phyloP scores from a whole-genome alignment of 2,329 filamentous ascomycete genomes.

The Orbilia brochopaga region DNA sequence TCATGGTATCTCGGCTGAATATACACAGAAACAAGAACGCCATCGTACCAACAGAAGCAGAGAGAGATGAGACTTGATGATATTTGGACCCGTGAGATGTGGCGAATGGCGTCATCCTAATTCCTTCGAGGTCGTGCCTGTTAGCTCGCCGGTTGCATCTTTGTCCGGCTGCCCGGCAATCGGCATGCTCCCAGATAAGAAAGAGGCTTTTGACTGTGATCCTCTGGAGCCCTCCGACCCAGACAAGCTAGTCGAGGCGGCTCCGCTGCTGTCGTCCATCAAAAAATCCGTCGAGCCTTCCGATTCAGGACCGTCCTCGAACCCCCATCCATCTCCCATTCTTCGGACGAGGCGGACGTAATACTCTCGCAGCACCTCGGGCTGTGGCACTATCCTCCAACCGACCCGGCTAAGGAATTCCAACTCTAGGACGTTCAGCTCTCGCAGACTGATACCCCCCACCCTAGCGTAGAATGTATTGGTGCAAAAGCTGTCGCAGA shows the following conservation, averaged over 20 bases:
- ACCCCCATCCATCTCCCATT: slow-evolving; percentile 65
- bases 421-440: slow-evolving; percentile 87
- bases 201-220: slow-evolving; percentile 32
- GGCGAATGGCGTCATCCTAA: neutral
- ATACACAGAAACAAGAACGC: slow-evolving; percentile 37
- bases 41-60: slow-evolving; percentile 30
- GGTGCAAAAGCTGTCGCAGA: slow-evolving; percentile 98
- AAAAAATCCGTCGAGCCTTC: slow-evolving; percentile 36
- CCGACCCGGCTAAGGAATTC: slow-evolving; percentile 92
- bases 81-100: neutral
- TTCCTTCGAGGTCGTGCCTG: neutral
- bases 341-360: slow-evolving; percentile 82
- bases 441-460: slow-evolving; percentile 86
- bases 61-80: slow-evolving; percentile 33
- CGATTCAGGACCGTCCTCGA: slow-evolving; percentile 58
- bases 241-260: slow-evolving; percentile 31
- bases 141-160: slow-evolving; percentile 19
- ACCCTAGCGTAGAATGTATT: slow-evolving; percentile 95
- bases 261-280: slow-evolving; percentile 36
- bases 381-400: slow-evolving; percentile 96
- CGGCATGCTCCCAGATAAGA: slow-evolving; percentile 14
- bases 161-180: slow-evolving; percentile 15
- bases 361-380: slow-evolving; percentile 90
- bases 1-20: slow-evolving; percentile 48
- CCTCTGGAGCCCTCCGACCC: slow-evolving; percentile 23